phyloP scores from a whole-genome alignment of 2,329 filamentous ascomycete species.

The Fusarium ambrosium region DNA sequence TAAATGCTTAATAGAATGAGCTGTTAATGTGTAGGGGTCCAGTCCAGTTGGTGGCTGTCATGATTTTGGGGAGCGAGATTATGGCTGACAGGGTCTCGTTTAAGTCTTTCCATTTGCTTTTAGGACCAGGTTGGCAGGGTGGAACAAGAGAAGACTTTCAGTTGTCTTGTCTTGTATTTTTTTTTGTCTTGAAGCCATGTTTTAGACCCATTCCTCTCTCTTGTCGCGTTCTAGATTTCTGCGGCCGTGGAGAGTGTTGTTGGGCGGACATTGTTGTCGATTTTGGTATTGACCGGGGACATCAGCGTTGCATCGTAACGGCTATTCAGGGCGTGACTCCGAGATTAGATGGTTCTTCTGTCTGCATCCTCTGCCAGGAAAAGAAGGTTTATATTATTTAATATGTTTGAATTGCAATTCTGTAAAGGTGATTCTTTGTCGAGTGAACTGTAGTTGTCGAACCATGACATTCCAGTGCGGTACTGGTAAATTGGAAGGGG shows the following conservation, averaged over 20 bases:
- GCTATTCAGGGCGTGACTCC: slow-evolving; percentile 33
- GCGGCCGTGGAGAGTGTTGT: background rate
- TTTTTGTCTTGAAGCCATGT: background rate
- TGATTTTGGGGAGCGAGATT: slow-evolving; percentile 6
- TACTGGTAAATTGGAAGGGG: slow-evolving; percentile 16
- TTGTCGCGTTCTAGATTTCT: slow-evolving; percentile 5
- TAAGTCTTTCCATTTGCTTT: background rate
- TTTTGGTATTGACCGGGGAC: slow-evolving; percentile 1
- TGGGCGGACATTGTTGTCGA: background rate
- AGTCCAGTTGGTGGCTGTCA: background rate
- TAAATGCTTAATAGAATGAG: background rate
- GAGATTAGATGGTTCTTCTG: slow-evolving; percentile 31
- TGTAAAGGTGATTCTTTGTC: background rate
- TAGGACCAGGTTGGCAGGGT: background rate
- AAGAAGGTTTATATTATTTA: background rate
- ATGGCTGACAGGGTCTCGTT: background rate
- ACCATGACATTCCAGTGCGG: slow-evolving; percentile 32
- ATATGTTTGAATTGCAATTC: background rate
- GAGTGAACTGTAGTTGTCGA: background rate
- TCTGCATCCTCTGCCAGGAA: background rate
- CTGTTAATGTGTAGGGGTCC: background rate
- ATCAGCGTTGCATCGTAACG: slow-evolving; percentile 23
- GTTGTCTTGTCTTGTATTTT: background rate
- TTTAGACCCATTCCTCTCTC: background rate
- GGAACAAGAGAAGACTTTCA: background rate